These are phyloP conservation scores for Sordariomycetes sp. DNA, from an alignment of 2,329 filamentous ascomycete genomes.

Conservation along the genomic window DNA sequence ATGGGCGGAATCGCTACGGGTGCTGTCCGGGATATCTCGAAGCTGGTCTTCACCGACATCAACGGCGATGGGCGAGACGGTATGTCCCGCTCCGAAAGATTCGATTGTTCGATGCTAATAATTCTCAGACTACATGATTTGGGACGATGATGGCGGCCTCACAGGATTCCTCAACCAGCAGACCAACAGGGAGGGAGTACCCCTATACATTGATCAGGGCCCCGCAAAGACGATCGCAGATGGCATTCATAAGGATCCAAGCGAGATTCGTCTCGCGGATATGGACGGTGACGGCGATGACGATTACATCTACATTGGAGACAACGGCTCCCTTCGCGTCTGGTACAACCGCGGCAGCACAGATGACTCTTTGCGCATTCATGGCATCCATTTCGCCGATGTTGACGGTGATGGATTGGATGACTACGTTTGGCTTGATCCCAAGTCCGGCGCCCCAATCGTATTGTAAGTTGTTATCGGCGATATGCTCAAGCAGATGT, in stretches of 20 bases:
- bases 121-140: constrained; percentile 11
- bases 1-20: constrained; percentile 9
- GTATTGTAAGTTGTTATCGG: constrained; percentile 4
- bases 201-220: constrained; percentile 8
- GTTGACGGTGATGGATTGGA: constrained; percentile 7
- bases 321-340: background rate
- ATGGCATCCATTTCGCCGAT: constrained; percentile 8
- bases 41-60: constrained; percentile 10
- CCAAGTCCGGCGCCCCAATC: constrained; percentile 3
- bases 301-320: constrained; percentile 1
- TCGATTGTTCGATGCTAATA: no score
- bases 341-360: constrained; percentile 1
- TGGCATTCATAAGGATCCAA: constrained; percentile 5
- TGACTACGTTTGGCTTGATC: constrained; percentile 11
- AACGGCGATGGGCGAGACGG: constrained; percentile 9
- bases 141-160: constrained; percentile 8
- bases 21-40: constrained; percentile 6
- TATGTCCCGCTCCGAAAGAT: background rate
- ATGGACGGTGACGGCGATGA: constrained; percentile 2
- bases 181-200: constrained; percentile 7
- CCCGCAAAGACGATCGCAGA: constrained; percentile 6
- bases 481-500: background rate
- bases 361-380: constrained; percentile 9
- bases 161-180: constrained; percentile 9
- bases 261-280: constrained; percentile 9